These are phyloP conservation scores for Protea cynaroides DNA, from an alignment of 164 flowering plant genomes.

Conservation along the genomic window DNA sequence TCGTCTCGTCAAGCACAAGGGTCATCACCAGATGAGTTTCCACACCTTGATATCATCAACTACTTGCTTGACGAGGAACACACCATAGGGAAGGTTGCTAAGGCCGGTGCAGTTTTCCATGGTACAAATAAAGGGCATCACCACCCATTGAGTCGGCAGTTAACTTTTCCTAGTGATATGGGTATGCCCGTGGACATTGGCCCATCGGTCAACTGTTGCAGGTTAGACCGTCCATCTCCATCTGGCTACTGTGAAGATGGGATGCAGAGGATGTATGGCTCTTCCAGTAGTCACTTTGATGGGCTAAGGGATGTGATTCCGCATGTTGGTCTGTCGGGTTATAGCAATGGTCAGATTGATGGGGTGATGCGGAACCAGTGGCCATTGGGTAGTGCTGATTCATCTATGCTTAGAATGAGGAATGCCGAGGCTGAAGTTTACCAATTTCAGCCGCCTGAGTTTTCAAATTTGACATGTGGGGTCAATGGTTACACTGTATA, in stretches of 20 bases:
- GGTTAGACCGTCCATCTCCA: slow-evolving; percentile 45
- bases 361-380: slow-evolving; percentile 59
- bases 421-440: slow-evolving; percentile 42
- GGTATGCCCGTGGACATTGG: slow-evolving; percentile 32
- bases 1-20: slow-evolving; percentile 47
- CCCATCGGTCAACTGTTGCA: slow-evolving; percentile 37
- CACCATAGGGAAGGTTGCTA: slow-evolving; percentile 25
- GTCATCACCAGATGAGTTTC: slow-evolving; percentile 65
- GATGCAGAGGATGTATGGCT: slow-evolving; percentile 35
- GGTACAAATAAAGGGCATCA: slow-evolving; percentile 31
- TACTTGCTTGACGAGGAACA: slow-evolving; percentile 85
- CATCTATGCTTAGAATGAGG: slow-evolving; percentile 36
- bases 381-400: slow-evolving; percentile 48
- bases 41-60: slow-evolving; percentile 94
- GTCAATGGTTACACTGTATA: slow-evolving; percentile 57
- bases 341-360: slow-evolving; percentile 58
- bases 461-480: slow-evolving; percentile 44
- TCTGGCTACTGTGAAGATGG: slow-evolving; percentile 50
- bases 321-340: slow-evolving; percentile 29
- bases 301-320: slow-evolving; percentile 41
- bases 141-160: slow-evolving; percentile 39
- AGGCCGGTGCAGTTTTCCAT: slow-evolving; percentile 20
- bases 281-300: slow-evolving; percentile 35
- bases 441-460: slow-evolving; percentile 46
- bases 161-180: slow-evolving; percentile 44